These are phyloP conservation scores for Tetrapisispora namnaoensis DNA, from an alignment of 805 yeast species.

Conservation along the genomic window DNA sequence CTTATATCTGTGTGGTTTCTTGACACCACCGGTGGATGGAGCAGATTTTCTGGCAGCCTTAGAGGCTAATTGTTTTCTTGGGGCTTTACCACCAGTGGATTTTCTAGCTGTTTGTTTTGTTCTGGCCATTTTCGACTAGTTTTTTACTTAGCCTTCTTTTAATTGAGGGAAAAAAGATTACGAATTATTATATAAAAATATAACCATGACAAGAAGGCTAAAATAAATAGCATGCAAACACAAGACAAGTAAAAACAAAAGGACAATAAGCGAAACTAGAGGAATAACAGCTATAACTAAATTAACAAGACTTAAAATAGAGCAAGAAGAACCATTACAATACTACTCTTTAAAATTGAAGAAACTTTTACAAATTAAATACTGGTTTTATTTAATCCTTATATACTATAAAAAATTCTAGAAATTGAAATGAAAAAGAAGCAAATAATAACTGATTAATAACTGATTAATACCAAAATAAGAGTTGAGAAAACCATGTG, in stretches of 20 bases:
- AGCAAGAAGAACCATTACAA: no score
- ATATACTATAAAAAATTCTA: not conserved
- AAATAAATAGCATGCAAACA: no score
- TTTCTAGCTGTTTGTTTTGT: slow-evolving; percentile 92
- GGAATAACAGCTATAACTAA: no score
- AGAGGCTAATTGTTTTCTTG: slow-evolving; percentile 88
- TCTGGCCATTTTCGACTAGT: slow-evolving; percentile 59
- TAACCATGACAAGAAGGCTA: no score
- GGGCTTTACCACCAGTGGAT: slow-evolving; percentile 93
- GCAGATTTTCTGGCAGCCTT: slow-evolving; percentile 92
- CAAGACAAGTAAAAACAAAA: no score
- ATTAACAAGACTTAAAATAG: no score
- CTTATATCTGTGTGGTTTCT: slow-evolving; percentile 93
- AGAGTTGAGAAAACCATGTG: no score
- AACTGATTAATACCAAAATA: no score
- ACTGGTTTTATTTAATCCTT: not conserved
- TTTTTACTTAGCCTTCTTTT: not conserved
- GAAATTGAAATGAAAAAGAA: not conserved
- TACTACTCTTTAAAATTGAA: no score
- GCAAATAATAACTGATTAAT: no score
- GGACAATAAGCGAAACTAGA: no score
- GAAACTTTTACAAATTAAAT: not conserved
- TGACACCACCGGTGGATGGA: slow-evolving; percentile 87
- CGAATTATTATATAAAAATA: no score
- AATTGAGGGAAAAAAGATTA: not conserved